These are phyloP conservation scores for Allium sativum DNA, from an alignment of 106 monocot species.

Conservation along the genomic window DNA sequence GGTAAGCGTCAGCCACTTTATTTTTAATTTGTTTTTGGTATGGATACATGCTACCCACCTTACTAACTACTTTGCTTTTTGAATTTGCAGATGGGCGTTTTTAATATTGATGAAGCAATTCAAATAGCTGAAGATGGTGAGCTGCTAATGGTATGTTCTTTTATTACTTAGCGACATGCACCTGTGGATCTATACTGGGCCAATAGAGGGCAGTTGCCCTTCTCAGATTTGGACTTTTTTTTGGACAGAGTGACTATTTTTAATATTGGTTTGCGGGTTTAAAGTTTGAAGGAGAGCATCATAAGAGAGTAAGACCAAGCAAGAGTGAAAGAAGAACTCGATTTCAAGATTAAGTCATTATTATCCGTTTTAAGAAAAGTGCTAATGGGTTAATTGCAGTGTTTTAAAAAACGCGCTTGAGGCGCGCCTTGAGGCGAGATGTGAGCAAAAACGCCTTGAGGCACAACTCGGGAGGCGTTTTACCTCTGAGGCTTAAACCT, in stretches of 20 bases:
- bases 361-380: too few species aligned
- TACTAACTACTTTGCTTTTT: background rate
- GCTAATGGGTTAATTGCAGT: too few species aligned
- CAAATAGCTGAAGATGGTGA: slow-evolving; percentile 48
- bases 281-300: background rate
- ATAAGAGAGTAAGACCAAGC: background rate
- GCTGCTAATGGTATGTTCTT: slow-evolving; percentile 33
- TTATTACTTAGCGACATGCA: background rate
- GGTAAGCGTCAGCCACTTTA: slow-evolving; percentile 27
- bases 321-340: too few species aligned
- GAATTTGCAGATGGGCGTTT: slow-evolving; percentile 34
- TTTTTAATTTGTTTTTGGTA: background rate
- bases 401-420: too few species aligned
- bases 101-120: slow-evolving; percentile 43
- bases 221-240: background rate
- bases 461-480: too few species aligned
- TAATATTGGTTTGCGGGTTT: background rate
- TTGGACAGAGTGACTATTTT: background rate
- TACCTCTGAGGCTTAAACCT: too few species aligned
- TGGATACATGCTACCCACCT: background rate
- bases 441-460: too few species aligned
- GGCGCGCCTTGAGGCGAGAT: too few species aligned
- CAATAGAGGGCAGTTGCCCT: too few species aligned
- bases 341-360: too few species aligned
- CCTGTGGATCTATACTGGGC: too few species aligned